Percentiles rank a stretch among this genome's conserved stretches.
These are phyloP conservation scores for Tephrocybe sp. DNA, from an alignment of 768 basidiomycete genomes.

Conservation along the genomic window DNA sequence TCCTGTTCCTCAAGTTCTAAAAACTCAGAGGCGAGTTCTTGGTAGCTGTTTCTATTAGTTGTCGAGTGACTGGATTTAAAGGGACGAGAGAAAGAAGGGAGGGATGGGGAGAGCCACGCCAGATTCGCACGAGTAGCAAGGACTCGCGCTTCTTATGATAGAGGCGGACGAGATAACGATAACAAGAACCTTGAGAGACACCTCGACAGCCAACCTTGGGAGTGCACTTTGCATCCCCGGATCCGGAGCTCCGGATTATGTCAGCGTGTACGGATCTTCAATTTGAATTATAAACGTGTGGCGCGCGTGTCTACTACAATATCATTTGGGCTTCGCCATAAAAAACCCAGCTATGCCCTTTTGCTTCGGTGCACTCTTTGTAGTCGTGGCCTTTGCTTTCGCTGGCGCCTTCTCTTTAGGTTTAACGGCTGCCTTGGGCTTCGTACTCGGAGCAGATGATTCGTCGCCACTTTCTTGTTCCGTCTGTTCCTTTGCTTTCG, in stretches of 20 bases:
- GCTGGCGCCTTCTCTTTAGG: not conserved
- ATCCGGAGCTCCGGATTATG: not conserved
- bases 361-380: conserved; percentile 21
- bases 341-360: conserved; percentile 36
- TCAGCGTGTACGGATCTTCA: not conserved
- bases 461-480: conserved; percentile 14
- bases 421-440: conserved; percentile 12
- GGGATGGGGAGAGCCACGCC: conserved; percentile 18
- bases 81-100: not conserved
- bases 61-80: not conserved
- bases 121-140: conserved; percentile 17
- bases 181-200: not conserved
- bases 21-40: too few relatives aligned
- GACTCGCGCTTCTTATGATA: conserved; percentile 4
- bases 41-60: too few relatives aligned
- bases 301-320: not conserved
- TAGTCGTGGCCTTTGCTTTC: conserved; percentile 6
- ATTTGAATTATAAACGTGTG: too few relatives aligned
- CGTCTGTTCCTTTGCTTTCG: conserved; percentile 17
- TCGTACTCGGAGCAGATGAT: conserved; percentile 4
- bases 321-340: conserved; percentile 26
- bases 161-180: conserved; percentile 2
- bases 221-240: too few relatives aligned
- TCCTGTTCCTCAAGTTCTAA: too few relatives aligned
- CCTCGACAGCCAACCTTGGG: not conserved